Conservation (phyloP, 1,284 basidiomycete genomes). For the Phellinidium pouzarii region DNA sequence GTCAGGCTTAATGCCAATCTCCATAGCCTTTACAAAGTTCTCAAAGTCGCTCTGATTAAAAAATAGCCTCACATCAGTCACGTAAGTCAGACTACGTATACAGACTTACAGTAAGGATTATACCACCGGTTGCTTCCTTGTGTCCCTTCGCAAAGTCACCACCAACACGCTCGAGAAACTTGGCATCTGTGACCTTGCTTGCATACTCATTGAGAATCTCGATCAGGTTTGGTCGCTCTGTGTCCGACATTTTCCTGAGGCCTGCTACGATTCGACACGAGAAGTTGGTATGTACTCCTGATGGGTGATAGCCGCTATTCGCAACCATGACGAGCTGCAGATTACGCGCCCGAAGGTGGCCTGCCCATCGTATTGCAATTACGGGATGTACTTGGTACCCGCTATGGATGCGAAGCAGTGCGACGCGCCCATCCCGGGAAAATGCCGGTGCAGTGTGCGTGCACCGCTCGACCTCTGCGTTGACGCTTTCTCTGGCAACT, state of each 20-base stretch:
- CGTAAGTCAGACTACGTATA: not conserved
- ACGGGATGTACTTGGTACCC: conserved; percentile 29
- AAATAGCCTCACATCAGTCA: not conserved
- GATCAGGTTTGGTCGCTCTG: conserved; percentile 25
- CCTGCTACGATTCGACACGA: conserved; percentile 25
- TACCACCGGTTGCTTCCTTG: conserved; percentile 29
- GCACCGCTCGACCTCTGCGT: conserved; percentile 25
- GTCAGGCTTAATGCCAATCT: conserved; percentile 16
- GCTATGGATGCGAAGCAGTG: conserved; percentile 28
- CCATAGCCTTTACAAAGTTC: conserved; percentile 13
- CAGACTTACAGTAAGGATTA: conserved; percentile 21
- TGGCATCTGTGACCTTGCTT: conserved; percentile 21
- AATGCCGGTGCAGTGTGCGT: conserved; percentile 26
- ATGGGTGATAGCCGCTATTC: conserved; percentile 27
- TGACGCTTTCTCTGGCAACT: conserved; percentile 25
- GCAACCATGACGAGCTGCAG: conserved; percentile 31
- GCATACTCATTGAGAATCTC: conserved; percentile 27
- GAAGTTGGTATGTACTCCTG: conserved; percentile 27
- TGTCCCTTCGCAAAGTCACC: conserved; percentile 31
- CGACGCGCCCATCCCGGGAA: conserved; percentile 29
- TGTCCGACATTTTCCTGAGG: conserved; percentile 8
- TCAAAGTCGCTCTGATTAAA: conserved; percentile 14
- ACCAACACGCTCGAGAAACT: conserved; percentile 25
- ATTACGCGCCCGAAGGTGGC: conserved; percentile 26
- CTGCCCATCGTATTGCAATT: conserved; percentile 30